Conservation (phyloP, 1,139 yeast genomes). For the Chernovozyma aurita region DNA sequence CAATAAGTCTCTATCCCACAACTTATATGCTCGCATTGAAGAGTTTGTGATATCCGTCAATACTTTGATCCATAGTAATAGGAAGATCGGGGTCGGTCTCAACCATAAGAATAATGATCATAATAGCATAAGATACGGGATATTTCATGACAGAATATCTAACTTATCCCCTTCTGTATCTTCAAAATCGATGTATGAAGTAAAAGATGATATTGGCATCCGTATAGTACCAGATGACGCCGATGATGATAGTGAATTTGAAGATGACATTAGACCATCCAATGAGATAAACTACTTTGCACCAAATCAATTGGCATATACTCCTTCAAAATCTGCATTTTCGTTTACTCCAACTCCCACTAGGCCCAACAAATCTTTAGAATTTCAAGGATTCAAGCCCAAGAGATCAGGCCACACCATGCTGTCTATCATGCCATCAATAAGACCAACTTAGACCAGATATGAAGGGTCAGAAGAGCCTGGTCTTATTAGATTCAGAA, state of each 20-base stretch:
- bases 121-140: slow-evolving; percentile 8
- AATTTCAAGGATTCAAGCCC: not conserved
- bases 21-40: not conserved
- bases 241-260: slow-evolving; percentile 17
- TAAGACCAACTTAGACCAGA: not conserved
- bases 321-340: not conserved
- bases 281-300: no score
- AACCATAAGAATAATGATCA: not conserved
- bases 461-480: no score
- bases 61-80: not conserved
- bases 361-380: not conserved
- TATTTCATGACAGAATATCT: slow-evolving; percentile 13
- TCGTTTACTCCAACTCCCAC: not conserved
- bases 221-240: slow-evolving; percentile 1
- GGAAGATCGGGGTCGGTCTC: not conserved
- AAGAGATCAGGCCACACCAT: not conserved
- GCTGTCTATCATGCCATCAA: not conserved
- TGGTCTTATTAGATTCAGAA: no score
- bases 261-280: slow-evolving; percentile 11
- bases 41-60: not conserved
- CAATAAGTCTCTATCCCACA: not conserved
- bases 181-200: slow-evolving; percentile 7
- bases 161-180: slow-evolving; percentile 15
- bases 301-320: not conserved
- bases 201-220: slow-evolving; percentile 1